phyloP scores from a whole-genome alignment of 257 asterid species.

The Mitragyna speciosa region DNA sequence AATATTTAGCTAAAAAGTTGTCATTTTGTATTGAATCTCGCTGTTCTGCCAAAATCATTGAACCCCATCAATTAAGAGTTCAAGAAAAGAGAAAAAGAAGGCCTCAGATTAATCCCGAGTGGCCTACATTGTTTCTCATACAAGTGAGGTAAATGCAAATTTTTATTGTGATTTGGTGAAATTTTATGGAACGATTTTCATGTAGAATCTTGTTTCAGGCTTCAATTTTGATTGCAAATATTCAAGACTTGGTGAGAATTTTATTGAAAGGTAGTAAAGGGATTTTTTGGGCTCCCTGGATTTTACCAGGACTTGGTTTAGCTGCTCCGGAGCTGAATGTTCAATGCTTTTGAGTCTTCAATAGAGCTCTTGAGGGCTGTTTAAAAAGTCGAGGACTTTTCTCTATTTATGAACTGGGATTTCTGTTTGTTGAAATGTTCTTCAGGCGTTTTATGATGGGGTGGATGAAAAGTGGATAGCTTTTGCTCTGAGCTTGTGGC shows the following conservation, averaged over 20 bases:
- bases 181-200: not conserved
- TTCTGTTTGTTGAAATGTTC: constrained; percentile 21
- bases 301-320: constrained; percentile 10
- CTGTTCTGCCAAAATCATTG: constrained; percentile 4
- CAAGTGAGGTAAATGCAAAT: constrained; percentile 2
- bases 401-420: constrained; percentile 22
- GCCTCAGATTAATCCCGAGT: constrained; percentile 17
- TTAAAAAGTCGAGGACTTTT: constrained; percentile 17
- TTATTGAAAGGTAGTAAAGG: constrained; percentile 18
- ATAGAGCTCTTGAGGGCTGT: constrained; percentile 23
- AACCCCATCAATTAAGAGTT: not conserved
- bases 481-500: constrained; percentile 12
- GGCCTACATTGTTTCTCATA: constrained; percentile 1
- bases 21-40: not conserved
- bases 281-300: constrained; percentile 19
- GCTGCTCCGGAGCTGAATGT: constrained; percentile 29
- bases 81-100: not conserved
- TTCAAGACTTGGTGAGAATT: not conserved
- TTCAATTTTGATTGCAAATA: not conserved
- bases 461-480: constrained; percentile 35
- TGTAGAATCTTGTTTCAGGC: not conserved
- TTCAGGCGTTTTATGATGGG: constrained; percentile 30
- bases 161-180: not conserved
- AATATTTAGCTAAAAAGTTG: constrained; percentile 1
- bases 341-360: constrained; percentile 13